Evolutionary conservation across 768 basidiomycete species (phyloP).

Genomic region (Sporobolomyces pararoseus): DNA sequence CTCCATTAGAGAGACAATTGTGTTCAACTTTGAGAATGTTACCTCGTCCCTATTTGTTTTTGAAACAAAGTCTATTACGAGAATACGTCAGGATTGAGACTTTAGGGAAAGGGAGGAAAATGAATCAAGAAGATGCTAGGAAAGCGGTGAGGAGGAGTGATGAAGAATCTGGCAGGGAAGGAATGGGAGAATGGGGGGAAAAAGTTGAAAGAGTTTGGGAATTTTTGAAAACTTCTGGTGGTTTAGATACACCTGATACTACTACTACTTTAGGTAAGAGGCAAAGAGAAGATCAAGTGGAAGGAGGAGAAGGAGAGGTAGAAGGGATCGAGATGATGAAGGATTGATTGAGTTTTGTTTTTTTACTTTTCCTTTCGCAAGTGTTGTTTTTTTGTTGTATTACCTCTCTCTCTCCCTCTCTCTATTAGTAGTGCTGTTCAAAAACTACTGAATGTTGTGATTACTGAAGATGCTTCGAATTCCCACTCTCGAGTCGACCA

Average conservation of each 20-base stretch:
- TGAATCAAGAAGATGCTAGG: slow-evolving; percentile 65
- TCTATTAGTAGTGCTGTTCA: no score
- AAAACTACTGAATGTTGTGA: no score
- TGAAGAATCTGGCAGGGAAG: slow-evolving; percentile 69
- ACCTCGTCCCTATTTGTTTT: slow-evolving; percentile 89
- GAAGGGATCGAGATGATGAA: not conserved
- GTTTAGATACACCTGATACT: no score
- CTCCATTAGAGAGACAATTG: slow-evolving; percentile 76
- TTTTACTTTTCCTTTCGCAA: not conserved
- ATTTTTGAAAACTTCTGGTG: slow-evolving; percentile 46
- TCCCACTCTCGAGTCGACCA: no score
- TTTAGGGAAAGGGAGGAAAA: slow-evolving; percentile 85
- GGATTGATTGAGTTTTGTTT: not conserved
- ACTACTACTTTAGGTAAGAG: no score
- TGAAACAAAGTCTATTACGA: slow-evolving; percentile 90
- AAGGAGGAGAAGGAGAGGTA: not conserved
- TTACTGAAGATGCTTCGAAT: no score
- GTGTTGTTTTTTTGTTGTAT: not conserved
- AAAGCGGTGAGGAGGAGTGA: slow-evolving; percentile 50
- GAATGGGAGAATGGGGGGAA: slow-evolving; percentile 37
- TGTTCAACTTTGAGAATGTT: slow-evolving; percentile 86
- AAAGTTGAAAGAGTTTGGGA: slow-evolving; percentile 55
- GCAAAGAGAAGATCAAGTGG: not conserved
- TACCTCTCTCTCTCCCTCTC: not conserved
- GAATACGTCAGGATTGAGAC: slow-evolving; percentile 88